Percentiles rank a stretch among this genome's conserved stretches.
phyloP scores from a whole-genome alignment of 2,329 filamentous ascomycete species.

The Colletotrichum gloeosporioides region DNA sequence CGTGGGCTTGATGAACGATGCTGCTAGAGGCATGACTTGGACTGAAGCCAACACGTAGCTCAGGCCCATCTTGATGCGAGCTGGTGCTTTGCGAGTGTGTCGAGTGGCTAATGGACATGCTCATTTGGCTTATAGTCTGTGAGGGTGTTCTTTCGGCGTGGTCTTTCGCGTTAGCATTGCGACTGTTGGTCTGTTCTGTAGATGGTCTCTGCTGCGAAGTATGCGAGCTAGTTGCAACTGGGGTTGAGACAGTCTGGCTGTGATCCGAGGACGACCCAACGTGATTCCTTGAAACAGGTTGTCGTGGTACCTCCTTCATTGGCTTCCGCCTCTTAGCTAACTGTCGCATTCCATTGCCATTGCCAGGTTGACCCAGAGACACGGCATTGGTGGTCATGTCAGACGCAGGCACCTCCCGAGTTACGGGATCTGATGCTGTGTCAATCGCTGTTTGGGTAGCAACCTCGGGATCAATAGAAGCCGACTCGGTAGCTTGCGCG shows the following conservation, averaged over 20 bases:
- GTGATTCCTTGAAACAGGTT: not conserved
- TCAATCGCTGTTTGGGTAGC: not conserved
- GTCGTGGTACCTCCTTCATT: not conserved
- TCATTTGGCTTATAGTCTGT: not conserved
- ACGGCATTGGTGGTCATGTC: not conserved
- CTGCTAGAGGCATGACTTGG: not conserved
- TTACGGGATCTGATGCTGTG: not conserved
- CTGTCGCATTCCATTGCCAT: not conserved
- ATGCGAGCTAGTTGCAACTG: not conserved
- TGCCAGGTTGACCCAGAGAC: not conserved
- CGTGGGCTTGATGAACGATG: not conserved
- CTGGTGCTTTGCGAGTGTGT: not conserved
- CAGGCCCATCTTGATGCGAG: not conserved
- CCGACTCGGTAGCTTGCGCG: not conserved
- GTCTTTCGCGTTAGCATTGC: not conserved
- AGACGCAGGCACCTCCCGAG: not conserved
- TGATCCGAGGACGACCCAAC: not conserved
- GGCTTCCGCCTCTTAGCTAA: not conserved
- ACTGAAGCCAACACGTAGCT: not conserved
- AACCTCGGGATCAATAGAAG: not conserved
- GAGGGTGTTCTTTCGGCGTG: not conserved
- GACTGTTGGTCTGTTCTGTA: not conserved
- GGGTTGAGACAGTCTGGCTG: not conserved
- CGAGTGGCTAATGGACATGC: not conserved
- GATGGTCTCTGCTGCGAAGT: not conserved